phyloP scores from a whole-genome alignment of 192 early-diverging fungal genomes.

The Backusella psychrophila region DNA sequence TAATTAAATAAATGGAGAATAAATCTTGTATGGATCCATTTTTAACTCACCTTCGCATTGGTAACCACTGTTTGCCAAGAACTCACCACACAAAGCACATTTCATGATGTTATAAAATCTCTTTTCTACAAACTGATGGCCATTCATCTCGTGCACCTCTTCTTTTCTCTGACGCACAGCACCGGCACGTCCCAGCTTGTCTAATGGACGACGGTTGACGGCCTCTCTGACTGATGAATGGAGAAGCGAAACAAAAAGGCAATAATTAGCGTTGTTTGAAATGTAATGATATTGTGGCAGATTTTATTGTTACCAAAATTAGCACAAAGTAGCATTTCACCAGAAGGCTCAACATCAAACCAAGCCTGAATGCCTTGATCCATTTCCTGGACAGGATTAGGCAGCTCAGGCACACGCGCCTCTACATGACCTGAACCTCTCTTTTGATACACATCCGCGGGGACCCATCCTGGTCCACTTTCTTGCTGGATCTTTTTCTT shows the following conservation, averaged over 20 bases:
- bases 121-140: constrained; percentile 90
- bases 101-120: constrained; percentile 98
- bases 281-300: background rate
- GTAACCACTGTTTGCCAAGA: constrained; percentile 87
- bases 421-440: background rate
- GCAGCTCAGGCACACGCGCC: background rate
- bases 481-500: constrained; percentile 68
- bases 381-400: background rate
- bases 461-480: constrained; percentile 51
- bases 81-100: constrained; percentile 94
- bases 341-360: constrained; percentile 93
- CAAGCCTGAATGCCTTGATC: constrained; percentile 70
- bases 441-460: constrained; percentile 36
- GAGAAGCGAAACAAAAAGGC: background rate
- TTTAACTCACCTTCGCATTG: constrained; percentile 82
- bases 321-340: constrained; percentile 82
- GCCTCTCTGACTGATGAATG: constrained; percentile 46
- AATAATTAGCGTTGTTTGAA: background rate
- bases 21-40: background rate
- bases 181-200: constrained; percentile 68
- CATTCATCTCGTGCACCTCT: constrained; percentile 82
- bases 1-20: background rate
- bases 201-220: constrained; percentile 52
- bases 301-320: constrained; percentile 68
- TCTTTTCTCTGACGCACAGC: constrained; percentile 81